phyloP scores from a whole-genome alignment of 2,329 filamentous ascomycete genomes.

The Colletotrichum sp. region DNA sequence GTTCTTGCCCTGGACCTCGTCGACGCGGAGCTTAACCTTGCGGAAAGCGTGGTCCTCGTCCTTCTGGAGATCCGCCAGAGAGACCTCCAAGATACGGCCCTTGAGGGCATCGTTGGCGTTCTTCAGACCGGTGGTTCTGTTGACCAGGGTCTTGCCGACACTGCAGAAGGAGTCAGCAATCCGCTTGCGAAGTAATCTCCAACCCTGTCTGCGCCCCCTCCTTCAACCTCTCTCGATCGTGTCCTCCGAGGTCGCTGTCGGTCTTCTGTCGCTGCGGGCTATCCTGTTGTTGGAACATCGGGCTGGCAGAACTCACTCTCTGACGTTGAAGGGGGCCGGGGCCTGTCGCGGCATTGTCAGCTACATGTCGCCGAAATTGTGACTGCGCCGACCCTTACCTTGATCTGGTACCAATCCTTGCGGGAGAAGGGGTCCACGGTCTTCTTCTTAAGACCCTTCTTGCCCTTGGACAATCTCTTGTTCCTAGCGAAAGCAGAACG shows the following conservation, averaged over 20 bases:
- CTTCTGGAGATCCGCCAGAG: conserved; percentile 98
- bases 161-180: conserved; percentile 49
- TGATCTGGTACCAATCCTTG: conserved; percentile 99
- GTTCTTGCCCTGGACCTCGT: conserved; percentile 99
- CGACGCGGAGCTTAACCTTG: conserved; percentile 98
- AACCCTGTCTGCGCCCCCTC: neutral
- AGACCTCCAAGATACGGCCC: conserved; percentile 98
- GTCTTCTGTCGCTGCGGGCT: neutral
- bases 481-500: conserved; percentile 65
- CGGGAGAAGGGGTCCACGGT: conserved; percentile 95
- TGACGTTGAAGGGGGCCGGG: conserved; percentile 90
- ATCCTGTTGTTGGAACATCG: neutral
- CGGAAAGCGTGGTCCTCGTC: conserved; percentile 99
- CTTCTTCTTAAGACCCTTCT: conserved; percentile 99
- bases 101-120: conserved; percentile 99
- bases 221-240: neutral
- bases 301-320: conserved; percentile 76
- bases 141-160: conserved; percentile 99
- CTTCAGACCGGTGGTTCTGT: conserved; percentile 99
- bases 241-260: neutral
- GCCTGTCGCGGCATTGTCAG: conserved; percentile 60
- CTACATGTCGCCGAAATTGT: neutral
- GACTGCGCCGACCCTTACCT: conserved; percentile 59
- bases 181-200: neutral
- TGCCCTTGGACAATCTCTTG: conserved; percentile 99